Percentiles rank a stretch among this genome's conserved stretches.
Conservation (phyloP, 1,284 basidiomycete genomes). For the Ustilago lituana region DNA sequence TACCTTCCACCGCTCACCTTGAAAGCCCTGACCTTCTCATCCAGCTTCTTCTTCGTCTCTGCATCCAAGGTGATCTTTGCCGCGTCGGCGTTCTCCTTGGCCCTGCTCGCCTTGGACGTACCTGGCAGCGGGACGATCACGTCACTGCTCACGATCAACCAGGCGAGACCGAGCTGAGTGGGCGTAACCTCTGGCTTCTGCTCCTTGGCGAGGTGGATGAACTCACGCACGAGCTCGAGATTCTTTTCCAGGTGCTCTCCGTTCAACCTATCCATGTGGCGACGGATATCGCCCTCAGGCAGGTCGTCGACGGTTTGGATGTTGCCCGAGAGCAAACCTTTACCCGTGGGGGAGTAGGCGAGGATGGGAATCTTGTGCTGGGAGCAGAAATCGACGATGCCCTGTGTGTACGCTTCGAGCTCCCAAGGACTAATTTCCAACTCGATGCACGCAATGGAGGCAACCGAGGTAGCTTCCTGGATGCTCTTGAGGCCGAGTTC, state of each 20-base stretch:
- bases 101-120: conserved; percentile 63
- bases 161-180: conserved; percentile 74
- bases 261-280: conserved; percentile 67
- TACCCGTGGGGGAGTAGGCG: conserved; percentile 71
- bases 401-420: conserved; percentile 69
- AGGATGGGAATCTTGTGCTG: conserved; percentile 72
- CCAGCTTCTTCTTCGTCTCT: conserved; percentile 56
- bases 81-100: conserved; percentile 61
- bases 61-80: conserved; percentile 47
- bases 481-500: conserved; percentile 56
- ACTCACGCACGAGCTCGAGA: conserved; percentile 71
- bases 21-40: conserved; percentile 30
- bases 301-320: conserved; percentile 72
- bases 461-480: conserved; percentile 44
- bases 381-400: conserved; percentile 68
- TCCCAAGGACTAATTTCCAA: conserved; percentile 76
- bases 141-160: conserved; percentile 71
- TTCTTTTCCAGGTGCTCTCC: conserved; percentile 74
- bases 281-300: conserved; percentile 71
- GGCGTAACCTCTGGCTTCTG: conserved; percentile 68
- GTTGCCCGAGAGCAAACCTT: conserved; percentile 74
- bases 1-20: conserved; percentile 37
- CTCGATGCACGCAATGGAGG: conserved; percentile 72
- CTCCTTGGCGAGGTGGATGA: conserved; percentile 63
- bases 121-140: conserved; percentile 72